Evolutionary conservation across 192 early-diverging fungal species (phyloP), one percentile per base, ranked within the genome.

Genomic region (Gigaspora rosea): DNA sequence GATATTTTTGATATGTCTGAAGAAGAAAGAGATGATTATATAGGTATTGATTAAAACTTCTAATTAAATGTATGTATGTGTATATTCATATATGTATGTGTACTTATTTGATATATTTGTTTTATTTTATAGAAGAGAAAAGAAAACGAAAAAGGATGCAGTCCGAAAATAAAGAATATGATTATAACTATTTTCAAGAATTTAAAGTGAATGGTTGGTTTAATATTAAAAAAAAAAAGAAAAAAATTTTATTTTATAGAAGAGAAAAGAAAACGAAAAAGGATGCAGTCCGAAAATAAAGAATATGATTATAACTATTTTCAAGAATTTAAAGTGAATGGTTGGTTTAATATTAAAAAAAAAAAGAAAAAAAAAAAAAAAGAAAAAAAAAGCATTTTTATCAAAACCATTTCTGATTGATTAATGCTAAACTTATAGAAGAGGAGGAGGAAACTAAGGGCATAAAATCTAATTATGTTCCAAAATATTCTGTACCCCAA

Each of bases 401-500:
- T 56, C 15, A 56, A 15, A 56, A 18, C 27, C n/a, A 76, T 79
- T 20, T 1, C 27, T 20, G 74, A 51, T 2, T 84, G 41, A 71
- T 59, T 62, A 73, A 79, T n/a, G 48, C 74, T 15, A 59, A 51
- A 16, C 80, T 75, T 46, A 61, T 75, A 5, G 80, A 76, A 32
- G 77, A 56, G 11, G 47, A 75, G 54, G 64, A 80, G 9, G 57
- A 73, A 2, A 46, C 65, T n/a, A 20, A 58, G 10, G 33, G 47
- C 52, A 50, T 54, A 47, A 80, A 83, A 51, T 48, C 80, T 22
- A 50, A 33, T 8, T 81, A 82, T 4, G 47, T 54, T 0, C 75
- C 79, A 48, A 87, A 84, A 57, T 90, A 83, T 66, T 84, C 83
- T 16, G 84, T 87, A 33, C 88, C 88, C n/a, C 68, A 78, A 35